These are phyloP conservation scores for Hamigera avellanea DNA, from an alignment of 495 filamentous ascomycete species.

Conservation along the genomic window DNA sequence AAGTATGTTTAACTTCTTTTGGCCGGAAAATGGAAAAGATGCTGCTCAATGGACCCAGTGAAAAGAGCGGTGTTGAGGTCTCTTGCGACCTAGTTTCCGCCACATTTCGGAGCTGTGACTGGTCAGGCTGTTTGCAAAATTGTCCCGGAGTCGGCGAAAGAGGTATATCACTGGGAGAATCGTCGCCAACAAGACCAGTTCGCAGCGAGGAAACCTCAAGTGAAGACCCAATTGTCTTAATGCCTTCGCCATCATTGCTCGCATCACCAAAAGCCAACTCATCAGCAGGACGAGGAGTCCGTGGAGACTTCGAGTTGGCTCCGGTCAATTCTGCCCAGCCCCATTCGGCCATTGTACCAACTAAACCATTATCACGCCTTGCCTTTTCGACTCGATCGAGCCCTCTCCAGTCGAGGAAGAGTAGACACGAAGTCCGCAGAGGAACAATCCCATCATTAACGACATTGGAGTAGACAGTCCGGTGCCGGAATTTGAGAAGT, in stretches of 20 bases:
- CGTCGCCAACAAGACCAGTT: background rate
- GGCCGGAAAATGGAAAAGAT: conserved; percentile 55
- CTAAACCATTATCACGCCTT: conserved; percentile 76
- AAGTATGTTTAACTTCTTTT: conserved; percentile 19
- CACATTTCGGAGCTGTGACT: conserved; percentile 1
- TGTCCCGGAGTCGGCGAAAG: conserved; percentile 12
- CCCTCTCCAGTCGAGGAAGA: conserved; percentile 97
- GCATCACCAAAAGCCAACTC: conserved; percentile 16
- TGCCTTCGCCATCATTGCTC: conserved; percentile 16
- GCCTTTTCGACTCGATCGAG: conserved; percentile 90
- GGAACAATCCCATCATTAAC: conserved; percentile 98
- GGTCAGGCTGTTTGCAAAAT: conserved; percentile 4
- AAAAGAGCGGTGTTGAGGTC: conserved; percentile 6
- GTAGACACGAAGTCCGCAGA: conserved; percentile 80
- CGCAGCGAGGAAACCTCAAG: background rate
- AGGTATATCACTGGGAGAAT: conserved; percentile 4
- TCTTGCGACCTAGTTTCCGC: conserved; percentile 5
- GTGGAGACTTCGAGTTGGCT: conserved; percentile 50
- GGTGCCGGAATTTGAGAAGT: conserved; percentile 74
- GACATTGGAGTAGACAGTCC: conserved; percentile 93
- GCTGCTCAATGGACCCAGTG: conserved; percentile 40
- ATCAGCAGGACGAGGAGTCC: conserved; percentile 17
- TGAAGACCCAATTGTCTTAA: conserved; percentile 3
- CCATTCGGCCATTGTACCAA: conserved; percentile 85
- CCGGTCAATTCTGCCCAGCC: conserved; percentile 93